These are phyloP conservation scores for Aureobasidium sp. DNA, from an alignment of 2,329 filamentous ascomycete species.

Conservation along the genomic window DNA sequence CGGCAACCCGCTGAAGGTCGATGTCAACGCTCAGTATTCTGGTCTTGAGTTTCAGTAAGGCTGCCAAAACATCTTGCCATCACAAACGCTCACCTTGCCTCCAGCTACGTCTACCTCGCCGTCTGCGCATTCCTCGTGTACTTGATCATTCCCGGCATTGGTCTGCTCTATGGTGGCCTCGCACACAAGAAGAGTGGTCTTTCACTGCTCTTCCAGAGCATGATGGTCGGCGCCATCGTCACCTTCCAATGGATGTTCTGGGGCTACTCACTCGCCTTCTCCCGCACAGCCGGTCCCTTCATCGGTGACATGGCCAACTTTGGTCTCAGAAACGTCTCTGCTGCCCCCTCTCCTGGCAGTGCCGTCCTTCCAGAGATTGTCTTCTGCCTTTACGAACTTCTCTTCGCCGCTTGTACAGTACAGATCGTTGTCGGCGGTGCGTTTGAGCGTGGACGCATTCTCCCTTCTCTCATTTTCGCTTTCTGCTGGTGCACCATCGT, in stretches of 20 bases:
- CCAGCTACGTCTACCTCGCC: slow-evolving; percentile 49
- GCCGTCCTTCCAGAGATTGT: slow-evolving; percentile 56
- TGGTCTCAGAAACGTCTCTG: slow-evolving; percentile 53
- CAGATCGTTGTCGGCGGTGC: slow-evolving; percentile 60
- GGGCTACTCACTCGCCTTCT: slow-evolving; percentile 59
- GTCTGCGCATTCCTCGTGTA: slow-evolving; percentile 56
- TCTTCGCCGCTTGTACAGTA: slow-evolving; percentile 56
- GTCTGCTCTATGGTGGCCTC: slow-evolving; percentile 58
- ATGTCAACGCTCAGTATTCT: slow-evolving; percentile 53
- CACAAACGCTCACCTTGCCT: not conserved
- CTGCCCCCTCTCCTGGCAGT: slow-evolving; percentile 53
- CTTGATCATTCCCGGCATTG: slow-evolving; percentile 61
- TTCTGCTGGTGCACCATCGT: slow-evolving; percentile 60
- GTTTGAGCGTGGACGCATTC: slow-evolving; percentile 57
- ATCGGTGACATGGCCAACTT: slow-evolving; percentile 58
- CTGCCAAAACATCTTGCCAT: not conserved
- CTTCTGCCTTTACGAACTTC: slow-evolving; percentile 59
- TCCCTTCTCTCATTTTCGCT: slow-evolving; percentile 57
- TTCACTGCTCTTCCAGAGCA: slow-evolving; percentile 55
- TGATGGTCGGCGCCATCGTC: slow-evolving; percentile 46
- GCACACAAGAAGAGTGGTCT: slow-evolving; percentile 56
- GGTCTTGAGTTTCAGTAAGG: slow-evolving; percentile 50
- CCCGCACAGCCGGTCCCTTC: slow-evolving; percentile 52
- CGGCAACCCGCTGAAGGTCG: slow-evolving; percentile 46
- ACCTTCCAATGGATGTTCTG: slow-evolving; percentile 55